Conservation (phyloP, 768 basidiomycete genomes). For the Omphalotus guepiniiformis region DNA sequence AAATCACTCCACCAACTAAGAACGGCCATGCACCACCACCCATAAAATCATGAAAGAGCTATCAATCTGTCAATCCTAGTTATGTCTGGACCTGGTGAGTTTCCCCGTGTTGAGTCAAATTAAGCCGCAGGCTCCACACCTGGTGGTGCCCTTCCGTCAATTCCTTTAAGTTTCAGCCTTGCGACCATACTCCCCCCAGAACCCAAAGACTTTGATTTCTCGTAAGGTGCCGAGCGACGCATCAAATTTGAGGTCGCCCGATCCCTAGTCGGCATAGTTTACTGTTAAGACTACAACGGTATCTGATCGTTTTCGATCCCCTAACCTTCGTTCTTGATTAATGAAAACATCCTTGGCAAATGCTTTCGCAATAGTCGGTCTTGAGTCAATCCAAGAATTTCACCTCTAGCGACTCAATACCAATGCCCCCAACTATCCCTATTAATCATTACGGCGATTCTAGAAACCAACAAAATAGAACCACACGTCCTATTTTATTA, state of each 20-base stretch:
- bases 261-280: slow-evolving; percentile 82
- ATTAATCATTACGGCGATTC: slow-evolving; percentile 79
- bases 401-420: slow-evolving; percentile 81
- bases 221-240: slow-evolving; percentile 76
- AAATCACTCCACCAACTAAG: slow-evolving; percentile 93
- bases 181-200: slow-evolving; percentile 76
- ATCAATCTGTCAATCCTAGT: slow-evolving; percentile 78
- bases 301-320: slow-evolving; percentile 84
- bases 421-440: slow-evolving; percentile 81
- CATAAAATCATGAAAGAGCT: slow-evolving; percentile 83
- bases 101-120: slow-evolving; percentile 83
- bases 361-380: slow-evolving; percentile 79
- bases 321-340: slow-evolving; percentile 84
- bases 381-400: slow-evolving; percentile 83
- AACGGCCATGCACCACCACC: slow-evolving; percentile 89
- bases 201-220: slow-evolving; percentile 90
- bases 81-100: slow-evolving; percentile 79
- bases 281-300: slow-evolving; percentile 82
- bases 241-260: slow-evolving; percentile 63
- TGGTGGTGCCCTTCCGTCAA: slow-evolving; percentile 60
- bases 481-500: slow-evolving; percentile 78
- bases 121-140: slow-evolving; percentile 75
- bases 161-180: slow-evolving; percentile 80
- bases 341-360: slow-evolving; percentile 85
- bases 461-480: slow-evolving; percentile 84